Evolutionary conservation across 441 rosid genomes (phyloP).

Genomic region (Breynia disticha): DNA sequence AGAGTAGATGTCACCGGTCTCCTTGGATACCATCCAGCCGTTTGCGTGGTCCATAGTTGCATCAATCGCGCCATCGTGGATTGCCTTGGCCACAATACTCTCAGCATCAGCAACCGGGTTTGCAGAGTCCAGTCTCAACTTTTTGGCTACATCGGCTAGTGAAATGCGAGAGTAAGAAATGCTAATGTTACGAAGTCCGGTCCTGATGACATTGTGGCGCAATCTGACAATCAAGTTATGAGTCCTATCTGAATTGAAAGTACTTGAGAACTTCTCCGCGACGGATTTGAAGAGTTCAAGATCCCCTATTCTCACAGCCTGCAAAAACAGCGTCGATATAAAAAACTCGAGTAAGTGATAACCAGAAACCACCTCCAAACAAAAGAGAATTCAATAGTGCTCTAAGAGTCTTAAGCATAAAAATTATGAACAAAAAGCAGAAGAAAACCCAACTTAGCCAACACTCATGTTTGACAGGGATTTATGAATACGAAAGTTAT

Average conservation of each 20-base stretch:
- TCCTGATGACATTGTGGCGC: slow-evolving; percentile 70
- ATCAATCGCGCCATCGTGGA: slow-evolving; percentile 66
- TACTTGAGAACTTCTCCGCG: slow-evolving; percentile 57
- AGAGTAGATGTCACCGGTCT: slow-evolving; percentile 67
- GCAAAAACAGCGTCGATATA: slow-evolving; percentile 11
- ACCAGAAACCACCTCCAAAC: too few relatives aligned
- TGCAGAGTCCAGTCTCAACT: slow-evolving; percentile 53
- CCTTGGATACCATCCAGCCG: slow-evolving; percentile 69
- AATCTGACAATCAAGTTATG: slow-evolving; percentile 61
- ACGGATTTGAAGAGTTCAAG: slow-evolving; percentile 61
- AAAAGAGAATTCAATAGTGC: too few relatives aligned
- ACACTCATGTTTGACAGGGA: too few relatives aligned
- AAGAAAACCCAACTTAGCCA: too few relatives aligned
- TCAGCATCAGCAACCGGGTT: slow-evolving; percentile 68
- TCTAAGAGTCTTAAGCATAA: too few relatives aligned
- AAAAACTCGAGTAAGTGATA: slow-evolving; percentile 2
- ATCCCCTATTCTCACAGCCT: slow-evolving; percentile 76
- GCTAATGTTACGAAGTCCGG: slow-evolving; percentile 65
- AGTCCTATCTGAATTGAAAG: slow-evolving; percentile 51
- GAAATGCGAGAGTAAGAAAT: slow-evolving; percentile 75
- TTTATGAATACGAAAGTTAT: background rate
- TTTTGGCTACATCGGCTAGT: slow-evolving; percentile 59
- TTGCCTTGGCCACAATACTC: slow-evolving; percentile 64
- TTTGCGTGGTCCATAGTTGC: slow-evolving; percentile 59
- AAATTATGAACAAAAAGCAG: too few relatives aligned